Evolutionary conservation across 768 basidiomycete genomes (phyloP).

Genomic region (Galerina marginata): DNA sequence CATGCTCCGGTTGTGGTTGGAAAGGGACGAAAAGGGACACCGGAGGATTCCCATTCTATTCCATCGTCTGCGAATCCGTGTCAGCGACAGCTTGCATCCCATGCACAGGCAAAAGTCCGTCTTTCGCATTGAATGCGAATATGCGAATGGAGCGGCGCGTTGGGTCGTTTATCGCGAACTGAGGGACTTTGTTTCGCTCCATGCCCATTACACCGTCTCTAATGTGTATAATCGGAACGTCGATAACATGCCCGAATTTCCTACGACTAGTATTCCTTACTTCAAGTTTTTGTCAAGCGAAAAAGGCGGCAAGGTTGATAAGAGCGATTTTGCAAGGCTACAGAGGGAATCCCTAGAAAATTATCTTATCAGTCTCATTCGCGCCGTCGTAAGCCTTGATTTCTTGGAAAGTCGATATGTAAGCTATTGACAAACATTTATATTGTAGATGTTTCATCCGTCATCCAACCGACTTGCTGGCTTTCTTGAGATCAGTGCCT

Average conservation of each 20-base stretch:
- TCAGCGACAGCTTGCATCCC: slow-evolving; percentile 87
- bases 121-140: slow-evolving; percentile 94
- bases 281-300: slow-evolving; percentile 78
- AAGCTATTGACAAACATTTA: background rate
- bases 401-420: background rate
- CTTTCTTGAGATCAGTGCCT: slow-evolving; percentile 91
- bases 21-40: slow-evolving; percentile 84
- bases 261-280: slow-evolving; percentile 83
- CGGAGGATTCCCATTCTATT: slow-evolving; percentile 81
- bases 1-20: slow-evolving; percentile 84
- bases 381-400: slow-evolving; percentile 75
- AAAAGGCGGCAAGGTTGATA: slow-evolving; percentile 55
- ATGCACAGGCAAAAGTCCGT: slow-evolving; percentile 77
- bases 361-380: slow-evolving; percentile 87
- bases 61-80: slow-evolving; percentile 80
- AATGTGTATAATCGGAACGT: slow-evolving; percentile 79
- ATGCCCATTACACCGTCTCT: slow-evolving; percentile 86
- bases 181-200: slow-evolving; percentile 89
- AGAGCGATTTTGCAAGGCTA: slow-evolving; percentile 78
- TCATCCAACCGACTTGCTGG: slow-evolving; percentile 86
- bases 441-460: slow-evolving; percentile 89
- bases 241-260: slow-evolving; percentile 90
- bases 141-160: slow-evolving; percentile 88
- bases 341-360: slow-evolving; percentile 86
- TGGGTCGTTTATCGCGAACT: slow-evolving; percentile 97